phyloP scores from a whole-genome alignment of 768 basidiomycete genomes.

The Porpolomopsis calyptriformis region DNA sequence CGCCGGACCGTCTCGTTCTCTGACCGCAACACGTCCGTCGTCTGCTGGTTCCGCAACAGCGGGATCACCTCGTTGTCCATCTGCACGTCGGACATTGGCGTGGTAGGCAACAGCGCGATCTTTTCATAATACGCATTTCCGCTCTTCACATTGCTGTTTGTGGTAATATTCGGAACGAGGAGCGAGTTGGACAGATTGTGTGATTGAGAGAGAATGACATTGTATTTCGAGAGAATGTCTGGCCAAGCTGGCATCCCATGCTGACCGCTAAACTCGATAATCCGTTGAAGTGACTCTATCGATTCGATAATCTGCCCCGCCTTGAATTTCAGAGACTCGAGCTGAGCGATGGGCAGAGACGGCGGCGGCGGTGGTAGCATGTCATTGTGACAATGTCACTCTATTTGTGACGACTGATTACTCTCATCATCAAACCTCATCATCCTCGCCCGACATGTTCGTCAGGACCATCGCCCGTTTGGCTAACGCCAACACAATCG shows the following conservation, averaged over 20 bases:
- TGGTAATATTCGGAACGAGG: slow-evolving; percentile 21
- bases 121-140: slow-evolving; percentile 32
- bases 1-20: slow-evolving; percentile 67
- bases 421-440: too few species aligned
- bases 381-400: slow-evolving; percentile 1
- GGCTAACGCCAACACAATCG: too few species aligned
- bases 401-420: neutral
- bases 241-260: slow-evolving; percentile 74
- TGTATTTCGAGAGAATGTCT: slow-evolving; percentile 80
- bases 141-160: slow-evolving; percentile 9
- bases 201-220: slow-evolving; percentile 71
- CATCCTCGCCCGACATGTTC: neutral
- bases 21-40: slow-evolving; percentile 57
- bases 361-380: slow-evolving; percentile 8
- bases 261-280: slow-evolving; percentile 47
- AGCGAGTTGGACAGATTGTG: slow-evolving; percentile 65
- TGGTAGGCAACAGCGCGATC: slow-evolving; percentile 57
- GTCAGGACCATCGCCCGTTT: neutral
- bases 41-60: slow-evolving; percentile 70
- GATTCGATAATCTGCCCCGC: slow-evolving; percentile 73
- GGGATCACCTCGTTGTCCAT: slow-evolving; percentile 67
- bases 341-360: slow-evolving; percentile 50
- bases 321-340: slow-evolving; percentile 71
- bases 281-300: slow-evolving; percentile 51
- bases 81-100: slow-evolving; percentile 48